Conservation (phyloP, 129 eudicot species). For the Smallanthus sonchifolius region DNA sequence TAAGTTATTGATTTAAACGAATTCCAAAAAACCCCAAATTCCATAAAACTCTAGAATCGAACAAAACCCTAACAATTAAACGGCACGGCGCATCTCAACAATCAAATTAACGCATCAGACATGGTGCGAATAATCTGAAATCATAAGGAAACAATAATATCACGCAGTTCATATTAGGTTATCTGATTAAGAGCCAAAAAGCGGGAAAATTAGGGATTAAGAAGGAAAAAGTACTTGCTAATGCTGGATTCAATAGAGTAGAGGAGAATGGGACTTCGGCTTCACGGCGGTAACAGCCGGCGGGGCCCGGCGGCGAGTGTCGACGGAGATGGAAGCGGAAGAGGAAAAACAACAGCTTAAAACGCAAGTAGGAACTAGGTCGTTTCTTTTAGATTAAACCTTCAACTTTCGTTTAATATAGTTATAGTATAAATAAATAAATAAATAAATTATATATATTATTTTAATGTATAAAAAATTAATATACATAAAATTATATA, state of each 20-base stretch:
- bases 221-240: background rate
- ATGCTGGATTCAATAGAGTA: background rate
- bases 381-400: background rate
- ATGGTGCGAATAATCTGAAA: background rate
- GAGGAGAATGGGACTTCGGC: background rate
- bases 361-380: conserved; percentile 14
- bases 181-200: background rate
- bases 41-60: conserved; percentile 4
- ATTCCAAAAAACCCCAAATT: background rate
- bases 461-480: too few relatives aligned
- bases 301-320: background rate
- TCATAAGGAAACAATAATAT: background rate
- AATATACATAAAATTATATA: too few relatives aligned
- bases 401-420: background rate
- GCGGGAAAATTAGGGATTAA: background rate
- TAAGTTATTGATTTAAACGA: background rate
- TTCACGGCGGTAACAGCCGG: background rate
- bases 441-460: too few relatives aligned
- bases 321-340: conserved; percentile 9
- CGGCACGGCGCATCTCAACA: background rate
- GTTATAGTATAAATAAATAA: too few relatives aligned
- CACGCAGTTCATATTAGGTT: background rate
- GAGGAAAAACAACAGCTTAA: background rate
- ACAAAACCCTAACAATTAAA: conserved; percentile 2
- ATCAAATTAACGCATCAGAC: background rate